Conservation (phyloP, 805 yeast genomes). For the Isabelozyma gotoi region DNA sequence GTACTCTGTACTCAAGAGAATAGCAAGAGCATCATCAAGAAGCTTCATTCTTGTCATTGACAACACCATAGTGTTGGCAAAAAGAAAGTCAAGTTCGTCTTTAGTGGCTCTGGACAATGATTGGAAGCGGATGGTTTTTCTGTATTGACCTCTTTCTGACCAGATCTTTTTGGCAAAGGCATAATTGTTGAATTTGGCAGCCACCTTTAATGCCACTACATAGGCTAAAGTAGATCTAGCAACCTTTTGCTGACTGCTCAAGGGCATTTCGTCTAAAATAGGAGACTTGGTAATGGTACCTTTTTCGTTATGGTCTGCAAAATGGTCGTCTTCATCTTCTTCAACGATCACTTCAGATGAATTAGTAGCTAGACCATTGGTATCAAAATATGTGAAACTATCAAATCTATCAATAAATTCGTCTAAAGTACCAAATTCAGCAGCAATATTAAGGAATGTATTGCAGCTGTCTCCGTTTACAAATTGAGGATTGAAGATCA, state of each 20-base stretch:
- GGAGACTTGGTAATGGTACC: conserved; percentile 21
- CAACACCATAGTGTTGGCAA: conserved; percentile 71
- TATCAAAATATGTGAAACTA: conserved; percentile 26
- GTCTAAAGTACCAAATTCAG: conserved; percentile 27
- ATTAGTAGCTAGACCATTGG: conserved; percentile 9
- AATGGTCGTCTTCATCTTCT: conserved; percentile 13
- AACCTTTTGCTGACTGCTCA: conserved; percentile 7
- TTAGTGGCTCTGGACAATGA: conserved; percentile 31
- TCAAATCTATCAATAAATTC: conserved; percentile 37
- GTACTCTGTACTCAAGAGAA: conserved; percentile 64
- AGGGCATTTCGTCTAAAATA: conserved; percentile 8
- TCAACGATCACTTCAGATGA: conserved; percentile 13
- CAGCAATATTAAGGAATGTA: conserved; percentile 51
- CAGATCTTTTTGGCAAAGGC: conserved; percentile 67
- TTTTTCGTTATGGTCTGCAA: conserved; percentile 12
- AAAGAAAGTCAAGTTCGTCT: conserved; percentile 55
- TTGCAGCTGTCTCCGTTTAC: conserved; percentile 46
- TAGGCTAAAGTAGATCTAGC: conserved; percentile 48
- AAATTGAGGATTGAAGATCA: conserved; percentile 42
- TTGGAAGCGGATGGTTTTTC: conserved; percentile 56
- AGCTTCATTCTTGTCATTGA: conserved; percentile 55
- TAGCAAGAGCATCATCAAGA: conserved; percentile 66
- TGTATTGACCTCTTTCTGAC: conserved; percentile 74
- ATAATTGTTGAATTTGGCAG: conserved; percentile 52
- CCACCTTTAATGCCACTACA: conserved; percentile 64